Conservation (phyloP, 192 early-diverging fungal genomes). For the Radiomyces spectabilis region DNA sequence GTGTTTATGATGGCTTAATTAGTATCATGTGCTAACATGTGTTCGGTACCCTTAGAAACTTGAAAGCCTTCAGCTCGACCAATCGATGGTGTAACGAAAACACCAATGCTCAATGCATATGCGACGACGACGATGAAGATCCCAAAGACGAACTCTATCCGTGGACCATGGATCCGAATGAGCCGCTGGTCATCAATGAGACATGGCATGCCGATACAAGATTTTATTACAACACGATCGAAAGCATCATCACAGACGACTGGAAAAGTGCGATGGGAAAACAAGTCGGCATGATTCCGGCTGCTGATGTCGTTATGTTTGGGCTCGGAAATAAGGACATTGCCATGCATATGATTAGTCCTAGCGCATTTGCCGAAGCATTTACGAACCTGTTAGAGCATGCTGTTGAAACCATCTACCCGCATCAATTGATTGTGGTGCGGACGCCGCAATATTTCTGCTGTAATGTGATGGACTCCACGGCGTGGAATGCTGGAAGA, state of each 20-base stretch:
- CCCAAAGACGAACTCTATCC: background rate
- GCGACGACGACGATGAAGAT: slow-evolving; percentile 12
- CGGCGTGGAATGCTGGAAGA: slow-evolving; percentile 16
- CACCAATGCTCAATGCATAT: slow-evolving; percentile 6
- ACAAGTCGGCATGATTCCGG: background rate
- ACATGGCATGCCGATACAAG: slow-evolving; percentile 1
- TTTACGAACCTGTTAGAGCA: slow-evolving; percentile 2
- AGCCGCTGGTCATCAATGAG: background rate
- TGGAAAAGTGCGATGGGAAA: background rate
- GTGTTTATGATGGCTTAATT: no score
- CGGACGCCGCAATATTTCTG: slow-evolving; percentile 17
- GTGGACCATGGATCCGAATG: background rate
- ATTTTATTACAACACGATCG: slow-evolving; percentile 1
- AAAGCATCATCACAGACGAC: background rate
- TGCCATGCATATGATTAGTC: background rate
- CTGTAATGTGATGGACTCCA: background rate
- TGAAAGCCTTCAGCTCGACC: slow-evolving; percentile 10
- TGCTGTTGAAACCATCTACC: slow-evolving; percentile 1
- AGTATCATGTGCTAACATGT: no score
- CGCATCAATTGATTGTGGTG: slow-evolving; percentile 9
- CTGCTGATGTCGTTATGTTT: slow-evolving; percentile 15
- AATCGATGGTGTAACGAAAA: slow-evolving; percentile 23
- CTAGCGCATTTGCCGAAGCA: slow-evolving; percentile 1
- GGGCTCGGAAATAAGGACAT: slow-evolving; percentile 15
- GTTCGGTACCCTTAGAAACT: background rate